Evolutionary conservation across 805 yeast genomes (phyloP).

Genomic region (Yarrowia sp.): DNA sequence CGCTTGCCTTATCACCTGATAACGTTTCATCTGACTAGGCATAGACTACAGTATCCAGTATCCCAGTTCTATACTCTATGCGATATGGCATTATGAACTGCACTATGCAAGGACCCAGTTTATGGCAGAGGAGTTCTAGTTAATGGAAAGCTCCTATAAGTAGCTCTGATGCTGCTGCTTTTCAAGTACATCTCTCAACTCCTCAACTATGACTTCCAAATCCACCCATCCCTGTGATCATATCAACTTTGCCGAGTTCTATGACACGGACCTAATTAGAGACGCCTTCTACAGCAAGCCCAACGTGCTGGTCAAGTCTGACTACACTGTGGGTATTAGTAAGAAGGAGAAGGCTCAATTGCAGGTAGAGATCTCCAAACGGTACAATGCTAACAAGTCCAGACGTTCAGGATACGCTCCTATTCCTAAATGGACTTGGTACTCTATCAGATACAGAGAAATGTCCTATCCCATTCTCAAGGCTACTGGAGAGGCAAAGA

Average conservation of each 20-base stretch:
- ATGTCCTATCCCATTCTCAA: background rate
- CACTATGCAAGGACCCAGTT: background rate
- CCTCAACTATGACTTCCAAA: background rate
- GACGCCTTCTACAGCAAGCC: constrained; percentile 9
- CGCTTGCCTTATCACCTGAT: too few relatives aligned
- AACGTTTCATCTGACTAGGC: background rate
- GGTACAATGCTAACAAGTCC: background rate
- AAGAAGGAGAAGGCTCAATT: background rate
- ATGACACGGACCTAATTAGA: background rate
- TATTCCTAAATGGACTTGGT: background rate
- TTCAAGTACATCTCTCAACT: too few relatives aligned
- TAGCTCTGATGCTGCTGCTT: too few relatives aligned
- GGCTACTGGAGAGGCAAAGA: too few relatives aligned
- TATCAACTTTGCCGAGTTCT: background rate
- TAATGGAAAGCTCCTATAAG: too few relatives aligned
- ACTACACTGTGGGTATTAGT: background rate
- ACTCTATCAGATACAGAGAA: background rate
- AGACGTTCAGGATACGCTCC: background rate
- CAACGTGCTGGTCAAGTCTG: background rate
- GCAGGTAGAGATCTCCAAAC: background rate
- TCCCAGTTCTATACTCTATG: too few relatives aligned
- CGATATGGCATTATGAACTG: background rate
- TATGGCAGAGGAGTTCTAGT: background rate
- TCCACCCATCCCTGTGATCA: background rate
- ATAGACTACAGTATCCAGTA: too few relatives aligned